A percentile compares a stretch with the other conserved stretches of the same genome.
These are phyloP conservation scores for Aureobasidium sp. DNA, from an alignment of 2,329 filamentous ascomycete species.

Conservation along the genomic window DNA sequence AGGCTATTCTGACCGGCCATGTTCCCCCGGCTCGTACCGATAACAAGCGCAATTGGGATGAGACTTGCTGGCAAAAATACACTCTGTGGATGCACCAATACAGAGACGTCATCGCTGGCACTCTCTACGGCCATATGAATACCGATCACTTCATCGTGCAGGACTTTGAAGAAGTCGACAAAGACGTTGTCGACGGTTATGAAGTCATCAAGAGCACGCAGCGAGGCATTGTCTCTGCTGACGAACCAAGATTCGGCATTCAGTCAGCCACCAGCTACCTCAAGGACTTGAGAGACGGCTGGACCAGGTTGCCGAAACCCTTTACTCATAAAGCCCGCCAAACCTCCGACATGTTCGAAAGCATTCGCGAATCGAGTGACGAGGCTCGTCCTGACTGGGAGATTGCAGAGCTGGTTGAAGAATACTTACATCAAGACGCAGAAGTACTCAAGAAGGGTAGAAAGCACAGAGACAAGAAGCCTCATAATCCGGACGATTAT, in stretches of 20 bases:
- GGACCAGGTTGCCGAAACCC: constrained; percentile 60
- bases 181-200: constrained; percentile 42
- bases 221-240: constrained; percentile 32
- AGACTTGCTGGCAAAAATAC: constrained; percentile 98
- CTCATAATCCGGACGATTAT: constrained; percentile 45
- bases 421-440: constrained; percentile 15
- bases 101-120: constrained; percentile 76
- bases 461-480: constrained; percentile 45
- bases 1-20: constrained; percentile 89
- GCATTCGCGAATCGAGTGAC: constrained; percentile 10
- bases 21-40: constrained; percentile 83
- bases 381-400: constrained; percentile 20
- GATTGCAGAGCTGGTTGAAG: constrained; percentile 22
- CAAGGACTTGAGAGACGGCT: constrained; percentile 66
- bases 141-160: constrained; percentile 95
- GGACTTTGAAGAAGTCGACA: constrained; percentile 69
- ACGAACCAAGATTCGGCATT: constrained; percentile 51
- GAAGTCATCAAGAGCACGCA: constrained; percentile 22
- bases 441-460: constrained; percentile 31
- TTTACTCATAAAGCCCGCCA: constrained; percentile 25
- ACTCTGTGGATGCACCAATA: constrained; percentile 85
- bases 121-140: constrained; percentile 93
- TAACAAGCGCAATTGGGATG: constrained; percentile 85
- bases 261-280: constrained; percentile 71
- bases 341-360: neutral